Conservation (phyloP, 768 basidiomycete species). For the Serendipita sp. region DNA sequence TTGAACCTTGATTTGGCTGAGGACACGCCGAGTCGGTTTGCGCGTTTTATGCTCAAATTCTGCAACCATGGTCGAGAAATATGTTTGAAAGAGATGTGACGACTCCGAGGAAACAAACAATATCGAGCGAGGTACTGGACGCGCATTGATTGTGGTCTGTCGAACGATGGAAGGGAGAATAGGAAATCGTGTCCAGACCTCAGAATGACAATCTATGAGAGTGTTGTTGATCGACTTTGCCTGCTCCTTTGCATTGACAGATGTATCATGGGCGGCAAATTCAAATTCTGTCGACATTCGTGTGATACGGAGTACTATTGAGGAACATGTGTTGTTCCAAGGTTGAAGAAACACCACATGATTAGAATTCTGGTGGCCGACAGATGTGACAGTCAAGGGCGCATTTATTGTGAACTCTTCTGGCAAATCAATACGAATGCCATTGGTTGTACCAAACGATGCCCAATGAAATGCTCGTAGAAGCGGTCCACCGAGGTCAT, state of each 20-base stretch:
- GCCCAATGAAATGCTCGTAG: constrained; percentile 37
- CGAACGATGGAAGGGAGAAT: constrained; percentile 36
- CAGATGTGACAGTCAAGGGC: constrained; percentile 25
- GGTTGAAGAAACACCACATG: constrained; percentile 29
- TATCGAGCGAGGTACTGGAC: constrained; percentile 29
- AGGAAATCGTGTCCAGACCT: constrained; percentile 46
- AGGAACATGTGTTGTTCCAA: constrained; percentile 20
- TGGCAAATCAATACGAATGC: constrained; percentile 20
- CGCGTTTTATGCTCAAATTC: constrained; percentile 32
- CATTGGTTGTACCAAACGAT: constrained; percentile 31
- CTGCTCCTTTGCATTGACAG: neutral
- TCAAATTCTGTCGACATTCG: constrained; percentile 38
- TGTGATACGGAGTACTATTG: constrained; percentile 35
- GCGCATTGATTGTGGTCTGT: constrained; percentile 22
- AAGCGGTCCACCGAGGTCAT: constrained; percentile 9
- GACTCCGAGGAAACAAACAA: constrained; percentile 17
- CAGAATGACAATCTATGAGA: constrained; percentile 36
- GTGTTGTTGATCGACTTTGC: constrained; percentile 27
- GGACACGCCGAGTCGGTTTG: constrained; percentile 33
- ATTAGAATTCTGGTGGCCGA: constrained; percentile 26
- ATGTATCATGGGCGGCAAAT: constrained; percentile 30
- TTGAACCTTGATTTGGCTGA: constrained; percentile 25
- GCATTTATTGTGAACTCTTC: constrained; percentile 9
- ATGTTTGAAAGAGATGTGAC: constrained; percentile 21
- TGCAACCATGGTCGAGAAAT: constrained; percentile 32